Evolutionary conservation across 164 flowering plant species (phyloP).

Genomic region (Berberis thunbergii): DNA sequence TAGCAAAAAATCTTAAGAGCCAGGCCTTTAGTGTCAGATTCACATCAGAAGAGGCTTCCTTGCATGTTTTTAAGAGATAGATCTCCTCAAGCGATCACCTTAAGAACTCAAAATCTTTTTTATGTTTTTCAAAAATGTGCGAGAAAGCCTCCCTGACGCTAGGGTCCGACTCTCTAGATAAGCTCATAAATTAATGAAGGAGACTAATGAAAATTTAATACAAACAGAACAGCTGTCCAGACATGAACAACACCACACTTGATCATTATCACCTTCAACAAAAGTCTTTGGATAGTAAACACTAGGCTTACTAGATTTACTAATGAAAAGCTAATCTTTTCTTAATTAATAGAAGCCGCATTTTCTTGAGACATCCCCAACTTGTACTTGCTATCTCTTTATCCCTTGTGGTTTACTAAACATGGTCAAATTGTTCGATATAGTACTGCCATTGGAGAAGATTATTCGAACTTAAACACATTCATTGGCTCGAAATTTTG

Average conservation of each 20-base stretch:
- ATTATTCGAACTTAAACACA: background rate
- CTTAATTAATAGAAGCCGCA: constrained; percentile 24
- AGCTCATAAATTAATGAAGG: background rate
- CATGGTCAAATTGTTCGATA: constrained; percentile 2
- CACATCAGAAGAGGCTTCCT: too few relatives aligned
- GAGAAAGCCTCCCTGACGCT: too few relatives aligned
- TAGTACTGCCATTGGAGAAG: constrained; percentile 1
- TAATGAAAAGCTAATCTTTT: background rate
- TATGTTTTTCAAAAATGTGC: too few relatives aligned
- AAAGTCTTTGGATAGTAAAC: background rate
- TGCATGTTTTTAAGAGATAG: too few relatives aligned
- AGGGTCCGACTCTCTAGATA: too few relatives aligned
- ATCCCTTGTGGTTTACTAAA: background rate
- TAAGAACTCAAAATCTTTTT: too few relatives aligned
- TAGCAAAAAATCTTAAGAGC: too few relatives aligned
- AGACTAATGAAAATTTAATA: too few relatives aligned
- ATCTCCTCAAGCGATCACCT: too few relatives aligned
- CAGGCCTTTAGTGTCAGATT: too few relatives aligned
- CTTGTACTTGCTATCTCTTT: constrained; percentile 12
- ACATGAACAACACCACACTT: background rate
- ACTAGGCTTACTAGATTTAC: background rate
- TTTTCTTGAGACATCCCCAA: constrained; percentile 41
- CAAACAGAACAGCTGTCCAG: too few relatives aligned
- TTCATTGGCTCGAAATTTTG: constrained; percentile 1
- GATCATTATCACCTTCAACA: background rate